Base-by-base conservation (phyloP, 306 rosid species). In the Mimosa bimucronata region DNA sequence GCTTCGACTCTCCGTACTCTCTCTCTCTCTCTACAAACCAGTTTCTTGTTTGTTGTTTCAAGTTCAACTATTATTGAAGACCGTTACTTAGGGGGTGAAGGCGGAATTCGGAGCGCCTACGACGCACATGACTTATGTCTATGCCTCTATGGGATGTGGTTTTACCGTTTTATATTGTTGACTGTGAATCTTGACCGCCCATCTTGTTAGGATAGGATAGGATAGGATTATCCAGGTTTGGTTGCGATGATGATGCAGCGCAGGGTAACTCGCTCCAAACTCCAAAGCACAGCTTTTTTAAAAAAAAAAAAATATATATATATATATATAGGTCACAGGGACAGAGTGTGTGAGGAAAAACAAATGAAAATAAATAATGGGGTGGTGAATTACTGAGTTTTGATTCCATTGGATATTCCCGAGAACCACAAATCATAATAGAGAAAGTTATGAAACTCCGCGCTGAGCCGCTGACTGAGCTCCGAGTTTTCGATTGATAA, bases 351-450 rank as follows among this genome's bases (percentile, higher is more conserved):
- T 10, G 16, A 10, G 15, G 6, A 10, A 57, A 26, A 12, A 60
- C 34, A 28, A 13, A 61, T 12, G 18, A 1, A 12, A 61, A 25
- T 21, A n/a, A 55, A 21, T 57, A 23, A 23, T 9, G 28, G 29
- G 15, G 46, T 34, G 38, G 38, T 34, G 38, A 34, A 34, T 34
- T 34, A 34, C 38, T 5, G 28, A 66, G 34, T 37, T 66, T 66
- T 19, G 48, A 66, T 66, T 68, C 73, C 52, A 11, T 40, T 38
- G 73, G 73, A 68, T 68, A 68, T 68, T 68, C 73, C 52, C 52
- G 15, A 40, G 52, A 68, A 21, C 28, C 52, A 40, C 73, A 68
- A 10, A n/a, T 40, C 31, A 68, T 21, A 68, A 34, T 66, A 45
- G 46, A 66, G 48, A 66, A 67, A 67, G 73, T 21, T 5, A 11